Base-by-base conservation (phyloP, 2,329 filamentous ascomycete species). In the Tolypocladium paradoxum region DNA sequence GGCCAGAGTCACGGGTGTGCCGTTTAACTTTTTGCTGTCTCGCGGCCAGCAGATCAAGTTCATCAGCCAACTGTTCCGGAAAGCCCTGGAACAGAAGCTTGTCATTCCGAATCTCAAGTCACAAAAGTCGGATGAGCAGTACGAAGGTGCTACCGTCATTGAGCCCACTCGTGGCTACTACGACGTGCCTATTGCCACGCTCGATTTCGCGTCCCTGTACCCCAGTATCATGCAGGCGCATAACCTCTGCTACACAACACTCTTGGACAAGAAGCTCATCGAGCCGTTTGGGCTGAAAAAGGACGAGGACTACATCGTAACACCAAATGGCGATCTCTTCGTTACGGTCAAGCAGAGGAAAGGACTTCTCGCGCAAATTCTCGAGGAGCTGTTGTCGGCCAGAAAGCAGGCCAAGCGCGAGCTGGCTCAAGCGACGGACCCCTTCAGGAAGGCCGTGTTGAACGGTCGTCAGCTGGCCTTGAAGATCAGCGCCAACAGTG, bases 191-290 rank as follows among this genome's bases (percentile, higher is more conserved):
- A 87, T 99, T 58, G 93, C 93, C 1, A 99, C 93, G 0, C 84
- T 99, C 45, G 93, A 99, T 89, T 99, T 99, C 62, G 93, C 93
- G 6, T 97, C 93, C 34, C 84, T 99, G 58, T 99, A 99, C 63
- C 93, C 93, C 24, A 96, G 91, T 74, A 99, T 99, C 65, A 99
- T 99, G 69, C 92, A 97, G 72, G 93, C 93, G 0, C 93, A 99
- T 72, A 99, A 99, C 61, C 81, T 99, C 24, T 99, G 93, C 70
- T 99, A 99, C 68, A 99, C 93, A 0, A 99, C 93, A 0, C 75
- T 97, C 34, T 73, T 97, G 66, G 65, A 65, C 53, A 90, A 89
- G 68, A 81, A 74, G 31, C 84, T 81, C 1, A 79, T 95, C 5
- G 88, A 95, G 55, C 87, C 85, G 55, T 80, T 93, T 38, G 76